These are phyloP conservation scores for Zea luxurians DNA, from an alignment of 176 grass and related monocot genomes.

Conservation along the genomic window DNA sequence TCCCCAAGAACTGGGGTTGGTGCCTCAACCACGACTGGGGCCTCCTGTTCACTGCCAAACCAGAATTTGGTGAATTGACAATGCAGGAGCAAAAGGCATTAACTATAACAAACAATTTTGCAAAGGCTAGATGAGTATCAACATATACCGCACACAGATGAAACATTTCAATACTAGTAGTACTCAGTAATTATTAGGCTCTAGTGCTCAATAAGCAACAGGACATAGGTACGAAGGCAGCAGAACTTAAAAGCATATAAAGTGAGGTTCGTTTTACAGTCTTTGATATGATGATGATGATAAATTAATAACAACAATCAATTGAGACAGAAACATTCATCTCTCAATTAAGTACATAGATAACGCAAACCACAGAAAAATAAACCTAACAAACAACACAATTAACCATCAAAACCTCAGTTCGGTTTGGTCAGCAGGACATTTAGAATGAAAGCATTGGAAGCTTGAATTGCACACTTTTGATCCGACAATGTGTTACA, in stretches of 20 bases:
- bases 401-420: background rate
- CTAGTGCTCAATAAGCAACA: background rate
- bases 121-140: background rate
- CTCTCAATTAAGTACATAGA: background rate
- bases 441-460: background rate
- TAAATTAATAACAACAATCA: too few relatives aligned
- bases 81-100: background rate
- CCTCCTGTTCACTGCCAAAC: constrained; percentile 50
- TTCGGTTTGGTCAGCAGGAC: background rate
- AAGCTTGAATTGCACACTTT: background rate
- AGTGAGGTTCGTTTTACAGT: background rate
- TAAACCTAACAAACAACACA: background rate
- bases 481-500: background rate
- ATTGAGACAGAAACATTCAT: background rate
- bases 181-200: background rate
- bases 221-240: background rate
- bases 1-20: constrained; percentile 55
- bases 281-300: background rate
- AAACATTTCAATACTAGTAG: background rate
- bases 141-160: background rate
- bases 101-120: background rate
- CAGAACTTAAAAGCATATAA: background rate
- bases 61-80: background rate
- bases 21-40: constrained; percentile 29
- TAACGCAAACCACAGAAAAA: background rate